Percentiles rank a stretch among this genome's conserved stretches.
Conservation (phyloP, 75 land plant species). For the Cunninghamia lanceolata region DNA sequence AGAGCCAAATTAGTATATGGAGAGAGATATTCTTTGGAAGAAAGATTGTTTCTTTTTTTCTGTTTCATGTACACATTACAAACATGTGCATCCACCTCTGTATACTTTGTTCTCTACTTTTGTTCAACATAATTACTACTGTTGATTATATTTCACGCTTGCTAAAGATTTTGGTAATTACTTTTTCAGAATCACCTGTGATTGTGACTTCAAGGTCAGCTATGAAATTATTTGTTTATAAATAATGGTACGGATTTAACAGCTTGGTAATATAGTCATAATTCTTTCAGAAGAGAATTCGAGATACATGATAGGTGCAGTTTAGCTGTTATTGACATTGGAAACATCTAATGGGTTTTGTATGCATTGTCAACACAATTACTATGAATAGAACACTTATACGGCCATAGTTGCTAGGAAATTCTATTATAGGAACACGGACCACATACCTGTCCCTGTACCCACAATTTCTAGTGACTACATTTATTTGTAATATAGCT, state of each 20-base stretch:
- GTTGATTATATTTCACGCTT: not conserved
- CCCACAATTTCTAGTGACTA: no score
- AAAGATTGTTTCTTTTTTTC: not conserved
- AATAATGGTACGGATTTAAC: not conserved
- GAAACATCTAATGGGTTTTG: not conserved
- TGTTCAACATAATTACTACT: not conserved
- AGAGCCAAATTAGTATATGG: not conserved
- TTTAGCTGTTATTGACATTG: not conserved
- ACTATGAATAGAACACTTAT: not conserved
- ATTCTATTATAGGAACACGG: no score
- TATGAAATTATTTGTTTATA: not conserved
- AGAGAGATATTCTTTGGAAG: not conserved
- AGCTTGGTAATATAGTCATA: not conserved
- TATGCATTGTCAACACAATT: not conserved
- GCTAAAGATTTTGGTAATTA: not conserved
- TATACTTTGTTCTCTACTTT: no score
- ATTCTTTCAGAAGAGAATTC: not conserved
- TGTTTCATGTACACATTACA: not conserved
- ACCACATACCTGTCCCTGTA: no score
- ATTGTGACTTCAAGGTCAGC: not conserved
- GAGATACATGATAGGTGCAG: not conserved
- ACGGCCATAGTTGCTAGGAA: no score
- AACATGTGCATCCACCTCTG: not conserved
- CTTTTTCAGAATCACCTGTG: not conserved
- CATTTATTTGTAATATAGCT: no score